A percentile compares a stretch with the other conserved stretches of the same genome.
phyloP scores from a whole-genome alignment of 306 rosid genomes.

The Dalbergia cochinchinensis region DNA sequence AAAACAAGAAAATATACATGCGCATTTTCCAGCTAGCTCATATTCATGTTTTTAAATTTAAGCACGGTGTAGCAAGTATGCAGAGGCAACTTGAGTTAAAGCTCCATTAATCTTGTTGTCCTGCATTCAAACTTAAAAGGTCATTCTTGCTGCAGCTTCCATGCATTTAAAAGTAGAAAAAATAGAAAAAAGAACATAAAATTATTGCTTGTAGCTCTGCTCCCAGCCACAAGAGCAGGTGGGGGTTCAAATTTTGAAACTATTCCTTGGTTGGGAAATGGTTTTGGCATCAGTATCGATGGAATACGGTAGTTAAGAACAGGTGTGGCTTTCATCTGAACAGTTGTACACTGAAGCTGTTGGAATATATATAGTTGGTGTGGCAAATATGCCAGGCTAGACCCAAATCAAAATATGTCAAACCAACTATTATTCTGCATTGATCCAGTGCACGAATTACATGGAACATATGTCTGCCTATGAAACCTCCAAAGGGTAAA shows the following conservation, averaged over 20 bases:
- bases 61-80: conserved; percentile 28
- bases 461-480: background rate
- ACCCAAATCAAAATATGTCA: conserved; percentile 23
- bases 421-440: conserved; percentile 9
- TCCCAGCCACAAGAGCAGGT: background rate
- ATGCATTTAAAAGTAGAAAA: background rate
- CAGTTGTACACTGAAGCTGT: conserved; percentile 21
- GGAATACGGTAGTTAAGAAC: conserved; percentile 13
- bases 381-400: conserved; percentile 13
- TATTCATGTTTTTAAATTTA: conserved; percentile 21
- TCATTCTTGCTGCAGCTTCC: conserved; percentile 8
- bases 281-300: background rate
- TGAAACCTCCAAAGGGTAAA: conserved; percentile 15
- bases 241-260: conserved; percentile 14
- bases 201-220: background rate
- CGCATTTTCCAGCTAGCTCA: conserved; percentile 34
- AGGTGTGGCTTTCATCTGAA: conserved; percentile 6
- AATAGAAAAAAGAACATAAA: background rate
- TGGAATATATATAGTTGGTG: background rate
- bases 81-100: conserved; percentile 5
- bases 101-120: conserved; percentile 17
- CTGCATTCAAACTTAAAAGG: background rate
- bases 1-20: conserved; percentile 18
- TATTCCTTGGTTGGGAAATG: conserved; percentile 22
- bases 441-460: conserved; percentile 25